phyloP scores from a whole-genome alignment of 192 early-diverging fungal genomes.

The Haplosporangium gracile region DNA sequence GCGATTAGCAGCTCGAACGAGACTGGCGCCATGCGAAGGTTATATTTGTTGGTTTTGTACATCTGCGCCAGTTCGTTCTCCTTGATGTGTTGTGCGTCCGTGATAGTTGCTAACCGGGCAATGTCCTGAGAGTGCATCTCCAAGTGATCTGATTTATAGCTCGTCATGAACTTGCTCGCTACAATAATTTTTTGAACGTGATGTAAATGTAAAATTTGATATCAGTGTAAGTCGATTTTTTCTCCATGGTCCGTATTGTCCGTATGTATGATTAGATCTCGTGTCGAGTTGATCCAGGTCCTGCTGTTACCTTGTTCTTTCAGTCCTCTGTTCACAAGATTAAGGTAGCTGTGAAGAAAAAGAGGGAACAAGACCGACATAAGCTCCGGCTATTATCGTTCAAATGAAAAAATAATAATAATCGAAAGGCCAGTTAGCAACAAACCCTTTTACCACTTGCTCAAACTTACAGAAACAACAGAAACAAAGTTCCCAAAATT shows the following conservation, averaged over 20 bases:
- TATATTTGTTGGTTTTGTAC: conserved; percentile 88
- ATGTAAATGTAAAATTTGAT: background rate
- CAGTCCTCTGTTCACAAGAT: conserved; percentile 75
- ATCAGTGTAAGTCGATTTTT: background rate
- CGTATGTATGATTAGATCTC: background rate
- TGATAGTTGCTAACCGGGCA: conserved; percentile 73
- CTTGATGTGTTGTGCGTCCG: conserved; percentile 78
- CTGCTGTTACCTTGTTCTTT: conserved; percentile 60
- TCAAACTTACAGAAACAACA: background rate
- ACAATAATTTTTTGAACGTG: conserved; percentile 3
- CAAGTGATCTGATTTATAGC: conserved; percentile 80
- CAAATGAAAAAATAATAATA: conserved; percentile 12
- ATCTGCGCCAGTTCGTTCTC: conserved; percentile 86
- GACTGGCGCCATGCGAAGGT: conserved; percentile 85
- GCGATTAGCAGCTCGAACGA: conserved; percentile 91
- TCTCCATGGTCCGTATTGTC: background rate
- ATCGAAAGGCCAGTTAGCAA: background rate
- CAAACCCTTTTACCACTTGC: background rate
- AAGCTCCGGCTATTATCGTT: conserved; percentile 79
- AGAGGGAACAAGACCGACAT: conserved; percentile 87
- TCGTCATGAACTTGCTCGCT: conserved; percentile 84
- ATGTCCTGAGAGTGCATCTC: conserved; percentile 85
- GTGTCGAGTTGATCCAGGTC: background rate
- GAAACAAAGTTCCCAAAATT: background rate
- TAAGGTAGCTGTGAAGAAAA: conserved; percentile 93